phyloP scores from a whole-genome alignment of 2,329 filamentous ascomycete species.

The Aspergillus proliferans region DNA sequence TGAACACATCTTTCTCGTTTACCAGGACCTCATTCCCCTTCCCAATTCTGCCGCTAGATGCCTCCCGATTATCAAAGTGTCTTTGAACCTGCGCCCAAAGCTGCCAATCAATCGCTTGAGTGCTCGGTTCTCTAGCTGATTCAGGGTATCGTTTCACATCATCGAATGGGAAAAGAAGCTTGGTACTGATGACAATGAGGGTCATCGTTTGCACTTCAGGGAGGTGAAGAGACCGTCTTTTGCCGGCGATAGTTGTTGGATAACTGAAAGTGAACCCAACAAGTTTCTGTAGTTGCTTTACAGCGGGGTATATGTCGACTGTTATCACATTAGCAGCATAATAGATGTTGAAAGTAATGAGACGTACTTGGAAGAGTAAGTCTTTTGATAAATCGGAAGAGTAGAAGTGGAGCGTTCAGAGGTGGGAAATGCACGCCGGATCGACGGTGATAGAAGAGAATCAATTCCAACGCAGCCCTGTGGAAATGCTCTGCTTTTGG shows the following conservation, averaged over 20 bases:
- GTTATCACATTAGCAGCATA: constrained; percentile 7
- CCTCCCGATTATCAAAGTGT: constrained; percentile 28
- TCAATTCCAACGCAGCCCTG: constrained; percentile 54
- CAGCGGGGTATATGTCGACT: constrained; percentile 44
- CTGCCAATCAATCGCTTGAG: constrained; percentile 64
- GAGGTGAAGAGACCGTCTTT: constrained; percentile 46
- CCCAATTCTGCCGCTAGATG: constrained; percentile 30
- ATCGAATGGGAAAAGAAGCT: constrained; percentile 73
- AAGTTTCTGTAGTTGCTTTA: constrained; percentile 50
- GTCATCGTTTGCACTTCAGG: constrained; percentile 71
- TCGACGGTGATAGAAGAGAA: constrained; percentile 58
- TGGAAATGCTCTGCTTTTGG: constrained; percentile 57
- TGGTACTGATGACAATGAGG: constrained; percentile 67
- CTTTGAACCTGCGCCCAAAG: constrained; percentile 56
- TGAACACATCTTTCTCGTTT: constrained; percentile 56
- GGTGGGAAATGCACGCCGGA: constrained; percentile 67
- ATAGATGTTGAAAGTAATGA: not conserved
- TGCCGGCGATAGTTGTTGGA: constrained; percentile 32
- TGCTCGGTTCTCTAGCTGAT: constrained; percentile 50
- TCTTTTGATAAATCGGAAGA: constrained; percentile 64
- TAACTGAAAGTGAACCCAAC: constrained; percentile 56
- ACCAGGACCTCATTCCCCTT: constrained; percentile 49
- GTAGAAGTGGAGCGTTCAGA: constrained; percentile 62
- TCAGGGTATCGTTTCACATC: constrained; percentile 46
- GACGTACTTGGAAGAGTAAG: constrained; percentile 66